Evolutionary conservation across 129 eudicot species (phyloP).

Genomic region (Tanacetum coccineum): DNA sequence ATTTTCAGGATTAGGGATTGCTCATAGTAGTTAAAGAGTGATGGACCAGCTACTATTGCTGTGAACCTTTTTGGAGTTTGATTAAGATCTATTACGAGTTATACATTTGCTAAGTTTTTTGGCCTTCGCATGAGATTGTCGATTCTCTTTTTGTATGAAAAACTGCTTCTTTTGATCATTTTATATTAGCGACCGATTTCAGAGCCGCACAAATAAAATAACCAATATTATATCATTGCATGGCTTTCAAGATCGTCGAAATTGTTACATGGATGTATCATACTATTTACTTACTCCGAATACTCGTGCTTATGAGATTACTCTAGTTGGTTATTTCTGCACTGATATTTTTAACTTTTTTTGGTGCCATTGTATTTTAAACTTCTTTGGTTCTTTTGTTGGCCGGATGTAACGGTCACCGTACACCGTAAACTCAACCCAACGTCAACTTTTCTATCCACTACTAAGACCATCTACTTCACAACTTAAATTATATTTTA

Average conservation of each 20-base stretch:
- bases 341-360: too few relatives aligned
- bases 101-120: not conserved
- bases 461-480: too few relatives aligned
- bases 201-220: too few relatives aligned
- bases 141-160: not conserved
- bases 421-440: too few relatives aligned
- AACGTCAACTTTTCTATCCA: too few relatives aligned
- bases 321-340: not conserved
- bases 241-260: not conserved
- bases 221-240: not conserved
- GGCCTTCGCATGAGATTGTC: not conserved
- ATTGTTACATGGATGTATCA: not conserved
- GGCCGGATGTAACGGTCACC: too few relatives aligned
- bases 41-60: slow-evolving; percentile 10
- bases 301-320: not conserved
- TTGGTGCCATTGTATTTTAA: too few relatives aligned
- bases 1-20: slow-evolving; percentile 5
- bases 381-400: not conserved
- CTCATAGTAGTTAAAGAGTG: not conserved
- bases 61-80: not conserved
- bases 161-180: not conserved
- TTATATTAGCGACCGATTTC: too few relatives aligned
- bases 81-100: not conserved
- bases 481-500: too few relatives aligned
- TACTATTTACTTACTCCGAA: not conserved